phyloP scores from a whole-genome alignment of 495 filamentous ascomycete genomes.

The Xylaria grammica region DNA sequence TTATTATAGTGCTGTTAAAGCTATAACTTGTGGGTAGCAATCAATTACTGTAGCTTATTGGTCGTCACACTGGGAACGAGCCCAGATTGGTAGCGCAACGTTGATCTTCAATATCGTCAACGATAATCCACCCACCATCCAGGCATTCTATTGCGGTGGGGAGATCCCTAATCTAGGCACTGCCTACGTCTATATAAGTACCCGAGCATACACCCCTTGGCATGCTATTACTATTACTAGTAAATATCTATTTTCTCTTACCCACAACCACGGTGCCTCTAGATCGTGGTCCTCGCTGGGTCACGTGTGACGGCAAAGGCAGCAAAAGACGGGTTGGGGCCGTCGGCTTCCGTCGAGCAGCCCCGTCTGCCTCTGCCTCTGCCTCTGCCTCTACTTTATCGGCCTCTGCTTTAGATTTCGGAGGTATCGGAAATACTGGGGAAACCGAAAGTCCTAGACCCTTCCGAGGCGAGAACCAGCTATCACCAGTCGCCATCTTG shows the following conservation, averaged over 20 bases:
- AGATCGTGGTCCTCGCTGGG: slow-evolving; percentile 8
- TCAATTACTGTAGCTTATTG: no score
- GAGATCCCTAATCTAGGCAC: no score
- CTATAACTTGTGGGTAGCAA: no score
- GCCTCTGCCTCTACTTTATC: not conserved
- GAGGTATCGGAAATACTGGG: not conserved
- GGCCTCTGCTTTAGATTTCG: not conserved
- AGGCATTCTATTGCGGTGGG: no score
- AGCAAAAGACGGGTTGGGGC: not conserved
- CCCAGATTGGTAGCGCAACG: not conserved
- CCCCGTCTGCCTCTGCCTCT: not conserved
- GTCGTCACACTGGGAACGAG: no score
- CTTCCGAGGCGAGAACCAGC: slow-evolving; percentile 15
- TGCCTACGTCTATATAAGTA: not conserved
- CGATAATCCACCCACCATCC: not conserved
- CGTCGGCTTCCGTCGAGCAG: not conserved
- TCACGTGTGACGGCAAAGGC: not conserved
- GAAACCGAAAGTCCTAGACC: not conserved
- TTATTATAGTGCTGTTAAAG: no score
- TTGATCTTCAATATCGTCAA: not conserved
- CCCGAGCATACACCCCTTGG: not conserved
- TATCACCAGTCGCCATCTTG: slow-evolving; percentile 13
- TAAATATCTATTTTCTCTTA: not conserved
- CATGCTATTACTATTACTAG: not conserved
- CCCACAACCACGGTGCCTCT: slow-evolving; percentile 12